Percentiles rank a stretch among this genome's conserved stretches.
These are phyloP conservation scores for Buddleja alternifolia DNA, from an alignment of 257 asterid genomes.

Conservation along the genomic window DNA sequence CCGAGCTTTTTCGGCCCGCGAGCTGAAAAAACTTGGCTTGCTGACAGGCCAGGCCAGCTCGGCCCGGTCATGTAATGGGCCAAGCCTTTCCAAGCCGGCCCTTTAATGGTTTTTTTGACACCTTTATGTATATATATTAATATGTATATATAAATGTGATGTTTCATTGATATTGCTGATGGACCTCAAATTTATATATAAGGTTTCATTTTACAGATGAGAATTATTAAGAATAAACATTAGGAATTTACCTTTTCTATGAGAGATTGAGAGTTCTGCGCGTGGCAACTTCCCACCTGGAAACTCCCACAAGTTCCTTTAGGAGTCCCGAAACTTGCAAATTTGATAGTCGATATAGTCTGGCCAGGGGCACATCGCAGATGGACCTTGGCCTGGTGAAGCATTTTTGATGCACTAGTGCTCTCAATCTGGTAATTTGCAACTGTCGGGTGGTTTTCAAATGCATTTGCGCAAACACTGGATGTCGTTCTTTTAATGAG, in stretches of 20 bases:
- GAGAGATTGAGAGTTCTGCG: conserved; percentile 41
- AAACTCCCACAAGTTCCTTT: conserved; percentile 55
- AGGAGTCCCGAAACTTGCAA: conserved; percentile 67
- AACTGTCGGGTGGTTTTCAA: conserved; percentile 43
- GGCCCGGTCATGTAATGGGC: no score
- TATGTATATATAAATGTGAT: no score
- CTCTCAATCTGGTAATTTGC: conserved; percentile 40
- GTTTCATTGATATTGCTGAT: no score
- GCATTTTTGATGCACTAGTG: conserved; percentile 34
- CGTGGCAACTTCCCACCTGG: conserved; percentile 51
- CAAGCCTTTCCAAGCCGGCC: no score
- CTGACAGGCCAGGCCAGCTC: no score
- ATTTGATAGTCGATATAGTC: conserved; percentile 50
- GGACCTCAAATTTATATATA: no score
- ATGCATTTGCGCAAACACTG: conserved; percentile 42
- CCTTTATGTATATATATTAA: no score
- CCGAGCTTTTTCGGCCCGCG: no score
- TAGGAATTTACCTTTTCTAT: conserved; percentile 45
- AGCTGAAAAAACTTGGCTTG: no score
- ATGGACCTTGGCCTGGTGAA: conserved; percentile 43
- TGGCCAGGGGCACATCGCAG: conserved; percentile 50
- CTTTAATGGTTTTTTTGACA: no score
- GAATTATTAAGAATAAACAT: no score
- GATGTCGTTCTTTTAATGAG: conserved; percentile 45
- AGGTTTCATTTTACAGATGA: no score